Percentiles rank a stretch among this genome's conserved stretches.
Conservation (phyloP, 306 rosid genomes). For the Lathyrus aphaca region DNA sequence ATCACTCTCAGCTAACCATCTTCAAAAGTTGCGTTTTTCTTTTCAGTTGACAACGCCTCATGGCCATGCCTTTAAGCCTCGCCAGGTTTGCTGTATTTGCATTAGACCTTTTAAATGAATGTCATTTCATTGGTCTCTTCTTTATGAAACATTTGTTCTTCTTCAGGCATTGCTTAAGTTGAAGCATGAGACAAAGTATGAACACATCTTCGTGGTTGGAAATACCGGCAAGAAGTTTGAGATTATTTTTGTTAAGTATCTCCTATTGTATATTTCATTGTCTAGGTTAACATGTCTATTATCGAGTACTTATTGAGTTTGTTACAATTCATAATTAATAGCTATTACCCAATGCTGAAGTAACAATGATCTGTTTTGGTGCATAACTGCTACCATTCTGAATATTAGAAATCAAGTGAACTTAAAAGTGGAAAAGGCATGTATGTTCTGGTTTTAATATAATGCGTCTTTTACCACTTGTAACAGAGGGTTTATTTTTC, state of each 20-base stretch:
- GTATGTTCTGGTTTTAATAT: conserved; percentile 1
- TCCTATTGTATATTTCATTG: conserved; percentile 23
- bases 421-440: conserved; percentile 23
- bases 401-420: conserved; percentile 27
- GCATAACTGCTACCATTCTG: conserved; percentile 11
- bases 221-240: conserved; percentile 80
- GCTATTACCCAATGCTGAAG: conserved; percentile 1
- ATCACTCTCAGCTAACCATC: conserved; percentile 89
- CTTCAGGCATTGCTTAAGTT: conserved; percentile 88
- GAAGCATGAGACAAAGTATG: conserved; percentile 79
- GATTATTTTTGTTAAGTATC: conserved; percentile 85
- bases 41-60: conserved; percentile 74
- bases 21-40: conserved; percentile 81
- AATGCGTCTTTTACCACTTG: not conserved
- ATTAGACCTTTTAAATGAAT: conserved; percentile 37
- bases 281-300: conserved; percentile 28
- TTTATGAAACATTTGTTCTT: conserved; percentile 46
- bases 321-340: conserved; percentile 16
- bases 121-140: conserved; percentile 35
- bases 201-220: conserved; percentile 82
- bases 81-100: conserved; percentile 66
- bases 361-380: not conserved
- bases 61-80: conserved; percentile 79
- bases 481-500: conserved; percentile 1
- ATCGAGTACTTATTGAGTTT: conserved; percentile 8